A percentile compares a stretch with the other conserved stretches of the same genome.
Conservation (phyloP, 108 stramenopile species). For the Nitzschia sp. region DNA sequence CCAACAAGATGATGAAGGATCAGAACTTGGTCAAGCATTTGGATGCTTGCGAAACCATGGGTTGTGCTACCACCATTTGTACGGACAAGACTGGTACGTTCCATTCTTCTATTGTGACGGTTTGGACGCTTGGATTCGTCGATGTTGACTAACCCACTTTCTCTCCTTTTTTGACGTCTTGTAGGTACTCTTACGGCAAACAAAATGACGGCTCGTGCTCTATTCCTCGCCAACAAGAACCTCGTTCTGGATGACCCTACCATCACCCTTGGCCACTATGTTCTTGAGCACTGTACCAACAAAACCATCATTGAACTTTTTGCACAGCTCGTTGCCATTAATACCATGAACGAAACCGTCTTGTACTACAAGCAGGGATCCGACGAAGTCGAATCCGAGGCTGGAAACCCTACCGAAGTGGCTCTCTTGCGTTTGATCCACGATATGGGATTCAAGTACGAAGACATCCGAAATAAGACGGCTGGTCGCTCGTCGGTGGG, state of each 20-base stretch:
- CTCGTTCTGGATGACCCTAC: constrained; percentile 57
- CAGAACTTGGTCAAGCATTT: constrained; percentile 94
- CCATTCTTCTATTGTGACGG: background rate
- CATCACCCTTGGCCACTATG: constrained; percentile 49
- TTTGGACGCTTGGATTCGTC: background rate
- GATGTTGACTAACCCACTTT: constrained; percentile 2
- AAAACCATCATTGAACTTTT: constrained; percentile 39
- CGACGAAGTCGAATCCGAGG: constrained; percentile 40
- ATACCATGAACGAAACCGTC: constrained; percentile 86
- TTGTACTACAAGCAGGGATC: constrained; percentile 36
- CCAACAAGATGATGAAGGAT: constrained; percentile 91
- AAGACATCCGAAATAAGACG: constrained; percentile 66
- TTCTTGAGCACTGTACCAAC: constrained; percentile 24
- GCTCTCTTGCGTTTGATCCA: constrained; percentile 77
- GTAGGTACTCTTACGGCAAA: constrained; percentile 94
- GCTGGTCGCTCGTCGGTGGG: constrained; percentile 67
- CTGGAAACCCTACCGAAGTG: constrained; percentile 94
- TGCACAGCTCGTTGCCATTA: constrained; percentile 51
- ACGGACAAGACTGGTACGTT: constrained; percentile 90
- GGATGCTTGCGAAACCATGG: constrained; percentile 99
- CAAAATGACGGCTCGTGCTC: constrained; percentile 87
- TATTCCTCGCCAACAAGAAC: constrained; percentile 49
- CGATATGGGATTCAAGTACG: constrained; percentile 62
- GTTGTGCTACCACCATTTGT: constrained; percentile 98
- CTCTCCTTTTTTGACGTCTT: constrained; percentile 5